Base-by-base conservation (phyloP, 495 filamentous ascomycete species). In the Chaetomium fimeti region DNA sequence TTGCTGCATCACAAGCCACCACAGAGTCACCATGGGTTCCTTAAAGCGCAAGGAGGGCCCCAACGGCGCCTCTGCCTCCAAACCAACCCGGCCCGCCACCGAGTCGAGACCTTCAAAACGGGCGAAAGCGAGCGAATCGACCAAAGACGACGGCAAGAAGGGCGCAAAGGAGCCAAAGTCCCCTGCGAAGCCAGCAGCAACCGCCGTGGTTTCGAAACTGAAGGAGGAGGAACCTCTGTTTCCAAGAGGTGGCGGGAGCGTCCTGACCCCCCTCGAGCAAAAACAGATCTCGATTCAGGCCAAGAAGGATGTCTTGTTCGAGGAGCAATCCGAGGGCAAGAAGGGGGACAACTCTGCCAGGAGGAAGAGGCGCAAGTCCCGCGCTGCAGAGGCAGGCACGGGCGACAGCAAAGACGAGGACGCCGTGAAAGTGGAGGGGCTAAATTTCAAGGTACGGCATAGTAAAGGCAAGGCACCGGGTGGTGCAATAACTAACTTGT, bases 231-330 rank as follows among this genome's bases (percentile, higher is more conserved):
- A 97, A 68, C 84, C 85, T 5, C 77, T 92, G 29, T 98, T 98
- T 72, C 94, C 95, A 72, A 86, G 94, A 80, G 94, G 94, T 60
- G 95, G 94, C 61, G 94, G 84, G 16, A 94, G 91, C 73, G 82
- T 95, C 52, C 79, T 98, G 75, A 96, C 94, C 9, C 92, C 94
- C 27, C 82, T 98, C 57, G 94, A 98, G 74, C 87, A 94, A 68
- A 97, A 96, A 78, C 91, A 98, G 76, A 97, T 98, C 68, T 89
- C 94, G 69, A 90, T 94, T 64, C 89, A 98, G 76, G 94, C 94
- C 32, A 92, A 87, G 67, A 86, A 88, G 70, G 94, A 98, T 82
- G 93, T 93, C 27, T 81, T 98, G 11, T 97, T 97, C 71, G 94
- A 98, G 78, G 87, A 95, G 68, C 84, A 87, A 62, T 83, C 84